Base-by-base conservation (phyloP, 169 alveolate species). In the Cryptosporidium bovis region DNA sequence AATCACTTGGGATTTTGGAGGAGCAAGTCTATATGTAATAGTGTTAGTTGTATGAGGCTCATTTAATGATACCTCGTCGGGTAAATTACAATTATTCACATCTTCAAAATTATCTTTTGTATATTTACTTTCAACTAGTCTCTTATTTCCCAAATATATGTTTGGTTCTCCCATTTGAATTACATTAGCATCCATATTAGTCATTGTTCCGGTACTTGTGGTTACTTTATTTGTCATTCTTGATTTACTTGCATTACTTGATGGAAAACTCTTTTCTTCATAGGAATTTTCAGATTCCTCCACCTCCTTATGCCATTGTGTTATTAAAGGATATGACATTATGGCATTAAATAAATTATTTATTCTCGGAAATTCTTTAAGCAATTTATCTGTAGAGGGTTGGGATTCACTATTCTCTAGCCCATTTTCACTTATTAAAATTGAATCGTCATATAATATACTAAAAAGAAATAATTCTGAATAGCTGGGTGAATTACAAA, bases 1-100 rank as follows among this genome's bases (percentile, higher is more conserved):
- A n/a, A 77, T 62, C 3, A 77, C 85, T 50, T 77, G 85, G 18
- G 85, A 77, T 66, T 60, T 62, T 15, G 85, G 85, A 58, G 85
- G 85, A 36, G 85, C 85, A 18, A 77, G 64, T 24, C 64, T 77
- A 40, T 77, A 77, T n/a, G 85, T 77, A 50, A 77, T 31, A n/a
- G 71, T 62, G 34, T 77, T 77, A 6, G 85, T 24, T 20, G 85
- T 60, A 58, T 60, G 85, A 33, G 85, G 85, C 53, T 69, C 83
- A 40, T 69, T 69, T 7, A 64, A 51, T 15, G 51, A 27, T 15
- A 20, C 18, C 27, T 13, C 53, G 34, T 50, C 34, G 18, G 24
- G 13, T 10, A 58, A 20, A 55, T 55, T 53, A 69, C 5, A 69
- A 16, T 27, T 7, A 46, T 6, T 12, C 13, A 51, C 18, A 40